A percentile compares a stretch with the other conserved stretches of the same genome.
Conservation (phyloP, 345 rosid species). For the rapeseed (Brassica napus) region DNA sequence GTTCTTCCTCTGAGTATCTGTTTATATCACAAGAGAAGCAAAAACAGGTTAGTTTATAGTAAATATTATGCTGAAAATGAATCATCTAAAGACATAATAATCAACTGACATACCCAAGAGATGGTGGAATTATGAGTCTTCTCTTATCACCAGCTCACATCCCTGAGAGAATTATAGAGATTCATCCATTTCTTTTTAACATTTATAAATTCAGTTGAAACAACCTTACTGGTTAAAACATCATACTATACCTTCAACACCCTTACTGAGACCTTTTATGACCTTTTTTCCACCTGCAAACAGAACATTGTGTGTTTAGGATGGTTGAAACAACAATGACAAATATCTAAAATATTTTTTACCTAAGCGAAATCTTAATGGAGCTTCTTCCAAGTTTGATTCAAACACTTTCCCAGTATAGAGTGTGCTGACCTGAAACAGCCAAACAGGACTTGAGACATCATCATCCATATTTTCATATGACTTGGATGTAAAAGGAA, state of each 20-base stretch:
- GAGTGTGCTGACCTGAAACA: conserved; percentile 49
- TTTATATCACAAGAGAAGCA: conserved; percentile 16
- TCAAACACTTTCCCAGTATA: conserved; percentile 51
- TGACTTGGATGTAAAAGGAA: not conserved
- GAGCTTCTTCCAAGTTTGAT: conserved; percentile 45
- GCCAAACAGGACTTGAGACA: not conserved
- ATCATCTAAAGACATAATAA: conserved; percentile 12
- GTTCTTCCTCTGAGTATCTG: conserved; percentile 56
- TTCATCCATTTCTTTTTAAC: not conserved
- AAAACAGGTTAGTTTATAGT: not conserved
- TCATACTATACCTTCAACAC: conserved; percentile 54
- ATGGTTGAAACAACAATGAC: not conserved
- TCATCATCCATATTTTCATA: not conserved
- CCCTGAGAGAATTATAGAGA: conserved; percentile 45
- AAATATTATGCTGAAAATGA: not conserved
- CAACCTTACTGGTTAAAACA: not conserved
- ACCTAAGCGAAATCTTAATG: conserved; percentile 57
- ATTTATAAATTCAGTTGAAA: not conserved
- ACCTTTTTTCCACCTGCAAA: conserved; percentile 47
- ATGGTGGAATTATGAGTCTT: conserved; percentile 73
- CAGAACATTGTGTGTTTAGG: not conserved
- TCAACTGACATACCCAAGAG: conserved; percentile 59
- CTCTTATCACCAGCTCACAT: conserved; percentile 88
- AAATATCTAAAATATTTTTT: not conserved
- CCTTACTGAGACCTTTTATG: conserved; percentile 52